Conservation (phyloP, 495 filamentous ascomycete species). For the Neurospora tetrasperma region DNA sequence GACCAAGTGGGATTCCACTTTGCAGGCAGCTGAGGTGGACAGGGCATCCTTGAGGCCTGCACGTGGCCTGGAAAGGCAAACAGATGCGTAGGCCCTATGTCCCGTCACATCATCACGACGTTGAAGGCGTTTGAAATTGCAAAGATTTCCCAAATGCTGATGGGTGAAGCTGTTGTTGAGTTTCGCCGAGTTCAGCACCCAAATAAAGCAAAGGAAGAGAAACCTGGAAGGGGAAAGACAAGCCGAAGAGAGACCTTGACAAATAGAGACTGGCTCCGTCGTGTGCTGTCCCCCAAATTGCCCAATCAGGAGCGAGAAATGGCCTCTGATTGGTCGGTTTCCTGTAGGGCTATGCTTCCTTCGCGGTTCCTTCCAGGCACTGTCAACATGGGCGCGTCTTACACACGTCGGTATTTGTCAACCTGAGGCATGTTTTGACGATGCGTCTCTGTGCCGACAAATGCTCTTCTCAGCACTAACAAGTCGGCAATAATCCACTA, state of each 20-base stretch:
- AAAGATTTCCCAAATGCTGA: neutral
- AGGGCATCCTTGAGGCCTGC: neutral
- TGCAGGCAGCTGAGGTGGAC: neutral
- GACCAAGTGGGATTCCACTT: neutral
- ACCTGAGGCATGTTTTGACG: too few relatives aligned
- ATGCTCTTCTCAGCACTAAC: too few relatives aligned
- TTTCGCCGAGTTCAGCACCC: neutral
- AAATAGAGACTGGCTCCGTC: neutral
- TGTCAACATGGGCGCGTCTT: neutral
- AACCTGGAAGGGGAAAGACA: neutral
- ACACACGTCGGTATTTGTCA: too few relatives aligned
- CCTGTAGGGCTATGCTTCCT: neutral
- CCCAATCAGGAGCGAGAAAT: neutral
- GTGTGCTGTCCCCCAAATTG: neutral
- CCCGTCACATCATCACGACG: neutral
- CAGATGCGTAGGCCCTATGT: neutral
- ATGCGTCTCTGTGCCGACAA: too few relatives aligned
- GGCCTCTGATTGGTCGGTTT: neutral
- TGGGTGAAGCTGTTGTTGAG: neutral
- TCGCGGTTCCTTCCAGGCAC: neutral
- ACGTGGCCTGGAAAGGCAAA: neutral
- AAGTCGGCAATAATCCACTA: too few relatives aligned
- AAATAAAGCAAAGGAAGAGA: neutral
- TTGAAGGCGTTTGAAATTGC: neutral
- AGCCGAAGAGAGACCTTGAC: too few relatives aligned